Percentiles rank a stretch among this genome's conserved stretches.
Conservation (phyloP, 2,329 filamentous ascomycete species). For the Stagonosporopsis chrysanthemi region DNA sequence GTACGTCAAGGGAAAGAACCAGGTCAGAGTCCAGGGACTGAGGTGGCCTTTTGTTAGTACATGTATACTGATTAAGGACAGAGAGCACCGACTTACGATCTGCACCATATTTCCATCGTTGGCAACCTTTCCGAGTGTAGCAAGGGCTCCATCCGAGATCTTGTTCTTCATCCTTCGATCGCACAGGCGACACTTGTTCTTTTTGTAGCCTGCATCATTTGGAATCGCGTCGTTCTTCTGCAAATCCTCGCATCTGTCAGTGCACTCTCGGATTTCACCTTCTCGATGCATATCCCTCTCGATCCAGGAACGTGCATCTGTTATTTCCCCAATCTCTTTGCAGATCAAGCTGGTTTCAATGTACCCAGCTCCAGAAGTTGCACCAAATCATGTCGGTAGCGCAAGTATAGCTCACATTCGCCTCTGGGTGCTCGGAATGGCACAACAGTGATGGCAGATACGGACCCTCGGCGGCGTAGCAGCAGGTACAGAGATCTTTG, state of each 20-base stretch:
- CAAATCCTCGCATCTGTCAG: not conserved
- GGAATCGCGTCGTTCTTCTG: not conserved
- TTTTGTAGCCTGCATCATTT: constrained; percentile 31
- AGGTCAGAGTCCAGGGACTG: constrained; percentile 30
- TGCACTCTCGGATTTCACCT: not conserved
- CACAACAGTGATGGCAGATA: constrained; percentile 35
- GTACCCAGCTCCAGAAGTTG: constrained; percentile 19
- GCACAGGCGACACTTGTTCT: constrained; percentile 40
- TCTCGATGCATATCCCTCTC: constrained; percentile 25
- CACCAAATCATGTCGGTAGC: constrained; percentile 22
- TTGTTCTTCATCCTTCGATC: constrained; percentile 44
- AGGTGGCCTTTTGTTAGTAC: not conserved
- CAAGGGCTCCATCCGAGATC: constrained; percentile 27
- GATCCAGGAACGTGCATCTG: constrained; percentile 36
- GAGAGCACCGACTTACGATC: constrained; percentile 21
- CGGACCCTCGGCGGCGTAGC: constrained; percentile 21
- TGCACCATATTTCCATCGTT: constrained; percentile 28
- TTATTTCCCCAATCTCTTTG: constrained; percentile 38
- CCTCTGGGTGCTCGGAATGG: constrained; percentile 28
- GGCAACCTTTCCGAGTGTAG: constrained; percentile 25
- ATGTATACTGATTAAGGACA: not conserved
- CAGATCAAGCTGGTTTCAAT: constrained; percentile 34
- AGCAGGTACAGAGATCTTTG: constrained; percentile 31
- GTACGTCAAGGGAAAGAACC: constrained; percentile 25
- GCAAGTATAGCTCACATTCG: constrained; percentile 21